A percentile compares a stretch with the other conserved stretches of the same genome.
These are phyloP conservation scores for Geum urbanum DNA, from an alignment of 306 rosid genomes.

Conservation along the genomic window DNA sequence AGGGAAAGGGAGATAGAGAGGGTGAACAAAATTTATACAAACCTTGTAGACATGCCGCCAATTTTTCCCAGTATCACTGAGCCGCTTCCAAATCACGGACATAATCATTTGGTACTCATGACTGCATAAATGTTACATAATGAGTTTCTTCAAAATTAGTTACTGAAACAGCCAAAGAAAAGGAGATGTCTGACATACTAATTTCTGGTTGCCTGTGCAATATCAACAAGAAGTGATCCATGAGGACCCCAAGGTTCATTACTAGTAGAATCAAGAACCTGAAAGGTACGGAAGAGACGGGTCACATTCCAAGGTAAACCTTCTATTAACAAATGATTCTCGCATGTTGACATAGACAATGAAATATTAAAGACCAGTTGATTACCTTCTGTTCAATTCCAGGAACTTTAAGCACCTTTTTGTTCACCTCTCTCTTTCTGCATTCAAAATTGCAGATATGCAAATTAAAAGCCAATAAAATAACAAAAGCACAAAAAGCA, in stretches of 20 bases:
- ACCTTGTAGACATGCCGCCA: slow-evolving; percentile 99
- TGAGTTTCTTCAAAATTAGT: slow-evolving; percentile 24
- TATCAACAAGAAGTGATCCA: slow-evolving; percentile 94
- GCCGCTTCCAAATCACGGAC: slow-evolving; percentile 91
- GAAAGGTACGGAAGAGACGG: slow-evolving; percentile 7
- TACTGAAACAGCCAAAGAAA: slow-evolving; percentile 24
- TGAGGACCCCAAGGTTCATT: slow-evolving; percentile 99
- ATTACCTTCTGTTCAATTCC: slow-evolving; percentile 95
- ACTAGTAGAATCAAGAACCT: slow-evolving; percentile 99
- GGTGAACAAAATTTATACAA: slow-evolving; percentile 12
- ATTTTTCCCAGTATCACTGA: slow-evolving; percentile 96
- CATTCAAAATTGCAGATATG: slow-evolving; percentile 17
- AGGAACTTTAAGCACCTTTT: slow-evolving; percentile 95
- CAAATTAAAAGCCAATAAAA: neutral
- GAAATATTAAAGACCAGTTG: slow-evolving; percentile 7
- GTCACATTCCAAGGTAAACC: neutral
- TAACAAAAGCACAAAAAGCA: neutral
- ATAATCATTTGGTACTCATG: slow-evolving; percentile 95
- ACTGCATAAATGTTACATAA: slow-evolving; percentile 50
- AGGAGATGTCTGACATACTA: slow-evolving; percentile 50
- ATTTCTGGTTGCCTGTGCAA: slow-evolving; percentile 86
- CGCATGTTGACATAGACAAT: neutral
- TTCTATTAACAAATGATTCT: neutral
- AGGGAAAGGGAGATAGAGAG: neutral
- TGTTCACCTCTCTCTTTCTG: slow-evolving; percentile 95